Evolutionary conservation across 257 asterid genomes (phyloP), one percentile per base, ranked within the genome.

Genomic region (Ocimum tenuiflorum): DNA sequence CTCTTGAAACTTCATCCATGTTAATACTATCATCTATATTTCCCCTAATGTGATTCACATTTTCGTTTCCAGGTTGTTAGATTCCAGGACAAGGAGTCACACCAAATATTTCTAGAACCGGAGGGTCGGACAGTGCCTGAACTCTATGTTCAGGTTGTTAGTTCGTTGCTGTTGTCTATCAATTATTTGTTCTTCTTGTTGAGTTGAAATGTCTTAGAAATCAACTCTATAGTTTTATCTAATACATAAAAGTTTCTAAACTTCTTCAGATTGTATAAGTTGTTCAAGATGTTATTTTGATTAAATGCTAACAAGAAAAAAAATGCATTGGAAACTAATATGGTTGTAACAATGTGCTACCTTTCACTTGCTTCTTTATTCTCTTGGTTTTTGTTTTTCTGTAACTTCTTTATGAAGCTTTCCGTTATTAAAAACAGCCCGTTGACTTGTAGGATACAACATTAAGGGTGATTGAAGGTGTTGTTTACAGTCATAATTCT

Each of bases 21-120:
- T 43, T 59, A 5, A 24, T 24, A 4, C 4, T 24, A n/a, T 24
- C 63, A 9, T 36, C 0, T 35, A 24, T 38, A 6, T 67, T 65
- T 69, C 8, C 14, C 47, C 69, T 78, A 47, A 73, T 48, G 24
- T 64, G 5, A 54, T 41, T 76, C 58, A 33, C 68, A 36, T 31
- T 42, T 48, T 78, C 69, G 33, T 68, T 61, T 85, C 48, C 80
- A 92, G 99, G 84, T 92, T 78, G 99, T 92, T 35, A 79, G 99
- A 71, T 92, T 92, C 74, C 81, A 89, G 74, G 99, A 92, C 67
- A 92, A 89, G 76, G 99, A 92, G 77, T 92, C 99, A 0, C 99
- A 92, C 85, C 97, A 92, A 81, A 89, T 92, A 78, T 92, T 92
- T 81, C 94, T 92, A 60, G 99, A 92, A 78, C 99, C 99, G 13